Evolutionary conservation across 2,329 filamentous ascomycete genomes (phyloP).

Genomic region (Fusarium verrucosum): DNA sequence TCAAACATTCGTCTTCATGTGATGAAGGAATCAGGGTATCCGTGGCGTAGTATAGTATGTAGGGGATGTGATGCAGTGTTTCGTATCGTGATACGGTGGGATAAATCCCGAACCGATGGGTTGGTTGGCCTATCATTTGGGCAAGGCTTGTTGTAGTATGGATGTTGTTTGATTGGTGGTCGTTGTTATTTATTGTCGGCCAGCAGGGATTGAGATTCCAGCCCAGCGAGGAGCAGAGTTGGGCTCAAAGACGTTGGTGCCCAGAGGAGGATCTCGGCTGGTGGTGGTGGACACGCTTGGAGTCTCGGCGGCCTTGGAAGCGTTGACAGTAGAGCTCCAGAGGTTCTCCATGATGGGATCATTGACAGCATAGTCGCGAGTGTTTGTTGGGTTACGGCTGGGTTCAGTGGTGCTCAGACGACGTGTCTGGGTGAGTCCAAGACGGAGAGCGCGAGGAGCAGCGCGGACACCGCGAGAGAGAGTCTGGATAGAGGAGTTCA

Average conservation of each 20-base stretch:
- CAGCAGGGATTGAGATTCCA: conserved; percentile 11
- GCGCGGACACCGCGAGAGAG: conserved; percentile 28
- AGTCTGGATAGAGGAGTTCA: conserved; percentile 38
- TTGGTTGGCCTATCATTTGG: background rate
- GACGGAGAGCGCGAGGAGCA: conserved; percentile 16
- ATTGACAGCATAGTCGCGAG: conserved; percentile 27
- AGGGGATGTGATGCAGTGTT: background rate
- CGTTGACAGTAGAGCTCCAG: conserved; percentile 17
- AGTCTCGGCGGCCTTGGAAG: conserved; percentile 17
- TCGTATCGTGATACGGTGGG: conserved; percentile 3
- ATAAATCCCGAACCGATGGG: background rate
- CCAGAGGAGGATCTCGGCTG: conserved; percentile 37
- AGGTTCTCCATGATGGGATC: conserved; percentile 41
- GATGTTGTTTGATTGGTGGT: background rate
- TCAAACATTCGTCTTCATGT: background rate
- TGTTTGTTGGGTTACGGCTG: conserved; percentile 16
- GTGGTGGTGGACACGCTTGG: conserved; percentile 3
- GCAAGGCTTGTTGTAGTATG: background rate
- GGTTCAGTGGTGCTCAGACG: conserved; percentile 29
- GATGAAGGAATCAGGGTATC: background rate
- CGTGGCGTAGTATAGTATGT: background rate
- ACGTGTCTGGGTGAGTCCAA: conserved; percentile 25
- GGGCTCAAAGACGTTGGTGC: conserved; percentile 36
- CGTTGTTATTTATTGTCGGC: conserved; percentile 2
- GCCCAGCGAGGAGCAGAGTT: conserved; percentile 39